Evolutionary conservation across 495 filamentous ascomycete genomes (phyloP).

Genomic region (Xylaria castorea): DNA sequence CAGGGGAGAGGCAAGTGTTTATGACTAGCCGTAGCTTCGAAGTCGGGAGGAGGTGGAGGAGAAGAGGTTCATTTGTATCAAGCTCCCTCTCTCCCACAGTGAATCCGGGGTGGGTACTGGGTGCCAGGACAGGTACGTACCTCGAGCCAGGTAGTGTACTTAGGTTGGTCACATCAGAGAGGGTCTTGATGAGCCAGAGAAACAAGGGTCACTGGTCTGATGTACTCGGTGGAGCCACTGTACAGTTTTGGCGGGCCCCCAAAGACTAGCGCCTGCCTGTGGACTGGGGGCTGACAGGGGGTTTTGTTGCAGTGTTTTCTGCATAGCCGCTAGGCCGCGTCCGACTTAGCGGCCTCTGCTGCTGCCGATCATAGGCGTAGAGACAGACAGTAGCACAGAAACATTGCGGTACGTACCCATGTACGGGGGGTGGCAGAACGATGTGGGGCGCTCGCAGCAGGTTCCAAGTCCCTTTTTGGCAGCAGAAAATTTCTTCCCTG

Average conservation of each 20-base stretch:
- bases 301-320: conserved; percentile 25
- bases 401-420: background rate
- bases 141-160: conserved; percentile 31
- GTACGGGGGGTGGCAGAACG: conserved; percentile 10
- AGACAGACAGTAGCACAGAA: conserved; percentile 15
- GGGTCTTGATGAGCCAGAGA: conserved; percentile 42
- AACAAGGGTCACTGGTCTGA: conserved; percentile 38
- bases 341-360: conserved; percentile 20
- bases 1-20: conserved; percentile 33
- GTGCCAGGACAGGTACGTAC: conserved; percentile 31
- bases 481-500: conserved; percentile 28
- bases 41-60: conserved; percentile 41
- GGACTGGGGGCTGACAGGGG: conserved; percentile 24
- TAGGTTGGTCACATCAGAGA: conserved; percentile 41
- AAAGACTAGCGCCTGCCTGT: conserved; percentile 24
- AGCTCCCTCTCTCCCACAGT: conserved; percentile 35
- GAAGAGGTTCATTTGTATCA: conserved; percentile 48
- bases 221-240: conserved; percentile 40
- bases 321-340: conserved; percentile 27
- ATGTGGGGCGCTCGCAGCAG: conserved; percentile 2
- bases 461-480: conserved; percentile 24
- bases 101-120: conserved; percentile 24
- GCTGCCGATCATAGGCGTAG: conserved; percentile 28
- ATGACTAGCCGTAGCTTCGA: conserved; percentile 34
- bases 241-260: conserved; percentile 33